These are phyloP conservation scores for Glycine latifolia DNA, from an alignment of 306 rosid genomes.

Conservation along the genomic window DNA sequence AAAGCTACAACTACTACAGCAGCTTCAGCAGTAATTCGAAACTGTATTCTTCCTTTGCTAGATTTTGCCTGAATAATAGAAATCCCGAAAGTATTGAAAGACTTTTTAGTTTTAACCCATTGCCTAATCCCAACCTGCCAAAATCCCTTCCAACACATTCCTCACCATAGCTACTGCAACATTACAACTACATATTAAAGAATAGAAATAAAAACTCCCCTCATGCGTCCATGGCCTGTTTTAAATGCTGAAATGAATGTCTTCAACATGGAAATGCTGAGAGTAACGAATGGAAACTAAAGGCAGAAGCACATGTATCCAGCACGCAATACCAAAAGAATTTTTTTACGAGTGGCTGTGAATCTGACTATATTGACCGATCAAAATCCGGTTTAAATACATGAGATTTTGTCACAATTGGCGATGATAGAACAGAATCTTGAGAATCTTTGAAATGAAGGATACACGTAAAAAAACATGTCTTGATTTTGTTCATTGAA, in stretches of 20 bases:
- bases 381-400: constrained; percentile 46
- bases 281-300: constrained; percentile 43
- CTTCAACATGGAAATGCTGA: constrained; percentile 52
- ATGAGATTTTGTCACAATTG: constrained; percentile 49
- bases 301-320: constrained; percentile 17
- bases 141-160: constrained; percentile 37
- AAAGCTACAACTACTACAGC: constrained; percentile 14
- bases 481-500: constrained; percentile 40
- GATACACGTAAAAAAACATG: constrained; percentile 37
- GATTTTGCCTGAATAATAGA: constrained; percentile 29
- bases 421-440: constrained; percentile 42
- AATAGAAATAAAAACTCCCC: constrained; percentile 8
- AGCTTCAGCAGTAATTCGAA: constrained; percentile 14
- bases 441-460: constrained; percentile 58
- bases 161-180: constrained; percentile 31
- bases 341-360: constrained; percentile 38
- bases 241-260: constrained; percentile 47
- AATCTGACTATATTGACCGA: constrained; percentile 48
- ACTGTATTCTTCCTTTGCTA: background rate
- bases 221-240: constrained; percentile 36
- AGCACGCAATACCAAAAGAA: background rate
- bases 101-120: constrained; percentile 41
- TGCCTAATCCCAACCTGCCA: constrained; percentile 29
- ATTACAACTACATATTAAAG: constrained; percentile 29
- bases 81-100: constrained; percentile 9